These are phyloP conservation scores for Sarocladium strictum DNA, from an alignment of 2,329 filamentous ascomycete species.

Conservation along the genomic window DNA sequence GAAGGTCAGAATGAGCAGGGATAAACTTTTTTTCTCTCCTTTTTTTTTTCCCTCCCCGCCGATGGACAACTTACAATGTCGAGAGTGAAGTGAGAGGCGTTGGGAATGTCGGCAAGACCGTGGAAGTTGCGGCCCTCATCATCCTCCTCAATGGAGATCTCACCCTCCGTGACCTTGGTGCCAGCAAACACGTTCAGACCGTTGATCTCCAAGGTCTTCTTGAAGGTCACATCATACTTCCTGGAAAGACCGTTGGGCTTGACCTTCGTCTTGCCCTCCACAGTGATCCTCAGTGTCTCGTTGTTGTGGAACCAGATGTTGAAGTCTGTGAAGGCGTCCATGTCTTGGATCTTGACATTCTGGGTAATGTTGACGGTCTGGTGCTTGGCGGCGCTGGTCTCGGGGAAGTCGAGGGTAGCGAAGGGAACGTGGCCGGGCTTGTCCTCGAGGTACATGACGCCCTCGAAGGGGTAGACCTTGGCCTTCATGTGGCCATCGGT, in stretches of 20 bases:
- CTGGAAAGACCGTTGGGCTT: slow-evolving; percentile 42
- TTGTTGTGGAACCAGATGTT: slow-evolving; percentile 48
- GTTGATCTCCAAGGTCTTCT: slow-evolving; percentile 46
- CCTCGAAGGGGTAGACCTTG: slow-evolving; percentile 43
- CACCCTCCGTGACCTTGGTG: slow-evolving; percentile 43
- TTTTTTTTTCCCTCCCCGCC: no score
- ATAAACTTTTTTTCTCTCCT: no score
- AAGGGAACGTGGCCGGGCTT: slow-evolving; percentile 41
- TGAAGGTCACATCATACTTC: slow-evolving; percentile 46
- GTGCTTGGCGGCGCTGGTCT: slow-evolving; percentile 40
- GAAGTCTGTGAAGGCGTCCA: slow-evolving; percentile 46
- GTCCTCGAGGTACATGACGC: slow-evolving; percentile 50
- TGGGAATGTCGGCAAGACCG: slow-evolving; percentile 54
- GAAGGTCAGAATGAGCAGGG: no score
- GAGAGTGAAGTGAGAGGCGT: slow-evolving; percentile 57
- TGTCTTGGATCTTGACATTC: slow-evolving; percentile 37
- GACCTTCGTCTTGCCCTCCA: slow-evolving; percentile 47
- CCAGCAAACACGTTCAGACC: slow-evolving; percentile 52
- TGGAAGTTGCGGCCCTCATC: slow-evolving; percentile 53
- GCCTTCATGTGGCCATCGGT: slow-evolving; percentile 47
- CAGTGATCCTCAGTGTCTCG: slow-evolving; percentile 42
- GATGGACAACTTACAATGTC: slow-evolving; percentile 49
- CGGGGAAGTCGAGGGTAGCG: slow-evolving; percentile 44
- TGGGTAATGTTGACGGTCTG: slow-evolving; percentile 49
- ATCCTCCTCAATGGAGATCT: slow-evolving; percentile 29